Evolutionary conservation across 306 rosid species (phyloP).

Genomic region (Malus fusca): DNA sequence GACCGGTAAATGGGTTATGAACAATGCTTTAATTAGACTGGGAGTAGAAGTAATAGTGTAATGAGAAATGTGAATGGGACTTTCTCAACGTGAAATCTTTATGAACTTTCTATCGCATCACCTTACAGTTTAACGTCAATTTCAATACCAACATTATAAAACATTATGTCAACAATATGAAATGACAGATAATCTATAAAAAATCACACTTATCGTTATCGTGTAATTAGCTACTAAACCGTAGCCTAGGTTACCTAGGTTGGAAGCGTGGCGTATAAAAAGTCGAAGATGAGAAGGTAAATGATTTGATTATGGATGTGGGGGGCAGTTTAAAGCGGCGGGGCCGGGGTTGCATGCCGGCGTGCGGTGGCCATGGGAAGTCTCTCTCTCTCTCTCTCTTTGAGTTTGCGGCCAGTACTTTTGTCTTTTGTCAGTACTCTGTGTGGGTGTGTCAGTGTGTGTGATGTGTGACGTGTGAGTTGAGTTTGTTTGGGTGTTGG

Average conservation of each 20-base stretch:
- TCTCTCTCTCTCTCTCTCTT: neutral
- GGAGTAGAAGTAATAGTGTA: neutral
- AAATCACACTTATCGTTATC: too few species aligned
- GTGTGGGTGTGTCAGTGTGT: neutral
- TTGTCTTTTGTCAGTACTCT: slow-evolving; percentile 2
- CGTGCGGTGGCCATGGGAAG: neutral
- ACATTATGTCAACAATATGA: too few species aligned
- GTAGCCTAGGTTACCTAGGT: too few species aligned
- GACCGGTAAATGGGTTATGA: neutral
- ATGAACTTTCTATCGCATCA: too few species aligned
- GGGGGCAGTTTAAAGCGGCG: neutral
- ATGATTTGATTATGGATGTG: neutral
- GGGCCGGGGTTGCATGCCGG: neutral
- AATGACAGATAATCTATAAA: accelerated
- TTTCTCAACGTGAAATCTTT: too few species aligned
- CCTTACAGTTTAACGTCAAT: too few species aligned
- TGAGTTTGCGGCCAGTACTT: neutral
- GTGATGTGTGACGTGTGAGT: neutral
- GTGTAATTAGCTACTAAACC: too few species aligned
- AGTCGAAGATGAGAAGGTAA: neutral
- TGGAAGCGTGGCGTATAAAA: neutral
- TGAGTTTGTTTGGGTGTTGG: too few species aligned
- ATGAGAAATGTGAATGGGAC: too few species aligned
- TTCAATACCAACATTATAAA: accelerated
- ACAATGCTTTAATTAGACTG: too few species aligned